Conservation (phyloP, 176 grass and related monocot species). For the Aegilops bicornis region DNA sequence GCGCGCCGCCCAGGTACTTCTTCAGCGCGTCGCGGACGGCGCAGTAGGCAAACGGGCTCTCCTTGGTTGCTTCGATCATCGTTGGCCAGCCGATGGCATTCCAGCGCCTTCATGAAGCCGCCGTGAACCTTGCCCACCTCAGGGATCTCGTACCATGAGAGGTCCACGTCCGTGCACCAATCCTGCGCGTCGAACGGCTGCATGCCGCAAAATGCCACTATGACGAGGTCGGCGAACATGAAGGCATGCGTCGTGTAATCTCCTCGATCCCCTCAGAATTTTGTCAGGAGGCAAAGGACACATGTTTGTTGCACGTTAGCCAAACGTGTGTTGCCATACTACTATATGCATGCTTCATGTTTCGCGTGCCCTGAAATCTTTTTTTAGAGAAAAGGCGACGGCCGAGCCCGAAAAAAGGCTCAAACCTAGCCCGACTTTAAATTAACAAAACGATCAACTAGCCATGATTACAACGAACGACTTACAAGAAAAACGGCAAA, state of each 20-base stretch:
- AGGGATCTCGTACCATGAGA: conserved; percentile 64
- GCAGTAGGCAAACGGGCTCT: conserved; percentile 64
- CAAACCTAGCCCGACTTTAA: too few species aligned
- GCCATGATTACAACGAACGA: too few species aligned
- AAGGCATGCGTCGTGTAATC: conserved; percentile 63
- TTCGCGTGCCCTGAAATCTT: too few species aligned
- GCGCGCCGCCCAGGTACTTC: conserved; percentile 55
- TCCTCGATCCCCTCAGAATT: conserved; percentile 36
- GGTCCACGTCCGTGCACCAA: conserved; percentile 78
- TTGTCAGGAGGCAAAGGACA: background rate
- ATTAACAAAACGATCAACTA: too few species aligned
- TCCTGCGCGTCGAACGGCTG: conserved; percentile 57
- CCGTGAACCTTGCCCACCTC: conserved; percentile 50
- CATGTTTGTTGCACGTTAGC: background rate
- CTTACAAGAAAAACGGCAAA: too few species aligned
- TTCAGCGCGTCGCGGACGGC: conserved; percentile 51
- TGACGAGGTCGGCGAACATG: conserved; percentile 54
- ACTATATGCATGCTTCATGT: too few species aligned
- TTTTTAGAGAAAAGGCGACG: too few species aligned
- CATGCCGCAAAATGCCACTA: conserved; percentile 73
- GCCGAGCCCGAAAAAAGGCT: too few species aligned
- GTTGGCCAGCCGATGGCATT: conserved; percentile 36
- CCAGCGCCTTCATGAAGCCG: conserved; percentile 73
- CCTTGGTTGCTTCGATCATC: background rate
- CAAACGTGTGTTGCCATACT: background rate